These are phyloP conservation scores for Cylindrotheca closterium DNA, from an alignment of 108 stramenopile species.

Conservation along the genomic window DNA sequence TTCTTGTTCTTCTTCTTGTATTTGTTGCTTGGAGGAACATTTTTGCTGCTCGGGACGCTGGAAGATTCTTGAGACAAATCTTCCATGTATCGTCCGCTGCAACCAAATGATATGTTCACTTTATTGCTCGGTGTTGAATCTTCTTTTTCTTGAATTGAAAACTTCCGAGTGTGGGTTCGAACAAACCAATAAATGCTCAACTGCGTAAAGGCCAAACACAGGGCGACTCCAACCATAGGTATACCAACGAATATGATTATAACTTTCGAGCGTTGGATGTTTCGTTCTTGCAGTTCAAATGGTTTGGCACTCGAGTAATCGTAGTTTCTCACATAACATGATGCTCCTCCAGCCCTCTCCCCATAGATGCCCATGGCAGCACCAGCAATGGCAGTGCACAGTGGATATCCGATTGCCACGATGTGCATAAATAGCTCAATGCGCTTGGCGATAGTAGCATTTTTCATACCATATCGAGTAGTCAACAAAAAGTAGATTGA, in stretches of 20 bases:
- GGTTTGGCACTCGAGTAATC: slow-evolving; percentile 1
- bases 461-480: too few relatives aligned
- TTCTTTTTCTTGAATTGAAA: too few relatives aligned
- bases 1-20: background rate
- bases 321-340: slow-evolving; percentile 12
- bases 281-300: background rate
- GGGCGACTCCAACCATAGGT: background rate
- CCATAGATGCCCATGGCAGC: slow-evolving; percentile 8
- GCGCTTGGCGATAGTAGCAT: background rate
- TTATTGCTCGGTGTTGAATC: background rate
- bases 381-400: slow-evolving; percentile 11
- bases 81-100: background rate
- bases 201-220: slow-evolving; percentile 1
- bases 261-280: background rate
- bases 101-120: background rate
- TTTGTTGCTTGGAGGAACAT: background rate
- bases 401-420: slow-evolving; percentile 2
- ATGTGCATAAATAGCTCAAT: slow-evolving; percentile 17
- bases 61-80: background rate
- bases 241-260: slow-evolving; percentile 5
- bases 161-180: too few relatives aligned
- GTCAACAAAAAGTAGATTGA: too few relatives aligned
- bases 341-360: slow-evolving; percentile 3
- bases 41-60: background rate
- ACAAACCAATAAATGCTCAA: slow-evolving; percentile 6